Conservation (phyloP, 495 filamentous ascomycete species). For the Talaromyces adpressus region DNA sequence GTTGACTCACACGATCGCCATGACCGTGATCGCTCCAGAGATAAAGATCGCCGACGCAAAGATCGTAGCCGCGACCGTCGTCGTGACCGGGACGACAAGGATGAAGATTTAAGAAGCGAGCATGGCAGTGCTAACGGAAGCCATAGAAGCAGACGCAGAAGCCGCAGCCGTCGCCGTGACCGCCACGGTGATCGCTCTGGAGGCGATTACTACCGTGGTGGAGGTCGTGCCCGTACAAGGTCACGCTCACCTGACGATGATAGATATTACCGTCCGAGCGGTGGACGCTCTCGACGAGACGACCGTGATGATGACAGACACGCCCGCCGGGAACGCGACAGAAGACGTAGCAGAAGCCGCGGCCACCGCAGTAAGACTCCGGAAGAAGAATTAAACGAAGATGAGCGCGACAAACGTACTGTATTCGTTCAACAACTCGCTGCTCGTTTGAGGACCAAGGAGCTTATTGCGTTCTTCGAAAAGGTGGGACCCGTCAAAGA, state of each 20-base stretch:
- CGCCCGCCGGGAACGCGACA: slow-evolving; percentile 47
- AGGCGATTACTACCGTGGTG: slow-evolving; percentile 69
- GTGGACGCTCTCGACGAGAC: slow-evolving; percentile 50
- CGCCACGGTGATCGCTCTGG: slow-evolving; percentile 53
- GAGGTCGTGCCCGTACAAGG: slow-evolving; percentile 60
- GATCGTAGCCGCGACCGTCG: slow-evolving; percentile 63
- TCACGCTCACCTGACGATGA: slow-evolving; percentile 69
- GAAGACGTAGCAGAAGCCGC: slow-evolving; percentile 44
- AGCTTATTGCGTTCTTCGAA: slow-evolving; percentile 93
- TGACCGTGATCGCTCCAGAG: slow-evolving; percentile 49
- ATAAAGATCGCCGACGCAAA: slow-evolving; percentile 52
- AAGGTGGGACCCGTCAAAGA: slow-evolving; percentile 94
- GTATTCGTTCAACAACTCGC: slow-evolving; percentile 98
- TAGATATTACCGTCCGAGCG: slow-evolving; percentile 70
- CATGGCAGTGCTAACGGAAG: slow-evolving; percentile 74
- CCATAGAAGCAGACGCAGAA: slow-evolving; percentile 76
- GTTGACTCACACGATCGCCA: slow-evolving; percentile 47
- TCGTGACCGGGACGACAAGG: slow-evolving; percentile 56
- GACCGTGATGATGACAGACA: slow-evolving; percentile 45
- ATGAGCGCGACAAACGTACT: slow-evolving; percentile 93
- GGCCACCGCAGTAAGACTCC: slow-evolving; percentile 44
- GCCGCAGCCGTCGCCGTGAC: slow-evolving; percentile 74
- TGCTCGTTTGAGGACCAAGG: slow-evolving; percentile 82
- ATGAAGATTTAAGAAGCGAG: slow-evolving; percentile 69
- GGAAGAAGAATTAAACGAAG: slow-evolving; percentile 71